Percentiles rank a stretch among this genome's conserved stretches.
Conservation (phyloP, 371 early-diverging fungal genomes). For the Rhizomucor pusillus region DNA sequence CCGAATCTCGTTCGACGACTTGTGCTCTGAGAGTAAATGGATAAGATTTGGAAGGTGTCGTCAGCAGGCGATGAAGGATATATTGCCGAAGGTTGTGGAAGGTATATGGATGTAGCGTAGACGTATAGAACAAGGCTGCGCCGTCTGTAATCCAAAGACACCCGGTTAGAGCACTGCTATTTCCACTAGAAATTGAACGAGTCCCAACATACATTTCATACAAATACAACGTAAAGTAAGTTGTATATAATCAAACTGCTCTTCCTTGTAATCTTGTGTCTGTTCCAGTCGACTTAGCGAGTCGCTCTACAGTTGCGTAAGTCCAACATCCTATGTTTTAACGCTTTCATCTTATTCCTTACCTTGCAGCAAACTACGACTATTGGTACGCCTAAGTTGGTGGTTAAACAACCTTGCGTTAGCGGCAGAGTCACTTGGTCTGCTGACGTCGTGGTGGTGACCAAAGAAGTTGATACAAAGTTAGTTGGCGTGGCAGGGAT, state of each 20-base stretch:
- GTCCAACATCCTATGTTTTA: not conserved
- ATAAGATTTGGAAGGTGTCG: constrained; percentile 41
- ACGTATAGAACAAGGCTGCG: constrained; percentile 88
- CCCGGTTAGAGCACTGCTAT: not conserved
- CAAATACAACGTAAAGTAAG: constrained; percentile 88
- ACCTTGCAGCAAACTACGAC: constrained; percentile 91
- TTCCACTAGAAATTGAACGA: not conserved
- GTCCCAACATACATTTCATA: constrained; percentile 76
- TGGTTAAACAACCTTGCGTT: constrained; percentile 76
- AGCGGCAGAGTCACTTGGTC: constrained; percentile 74
- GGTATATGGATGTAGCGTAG: constrained; percentile 75
- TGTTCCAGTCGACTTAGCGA: constrained; percentile 73
- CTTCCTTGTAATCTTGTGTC: constrained; percentile 85
- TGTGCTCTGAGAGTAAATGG: constrained; percentile 71
- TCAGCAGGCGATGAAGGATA: constrained; percentile 74
- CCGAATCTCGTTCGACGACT: constrained; percentile 84
- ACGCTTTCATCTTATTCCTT: constrained; percentile 1
- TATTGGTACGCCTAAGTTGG: constrained; percentile 87
- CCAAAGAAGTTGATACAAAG: constrained; percentile 27
- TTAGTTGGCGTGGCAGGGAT: constrained; percentile 19
- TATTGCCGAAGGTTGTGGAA: constrained; percentile 77
- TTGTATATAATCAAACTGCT: constrained; percentile 94
- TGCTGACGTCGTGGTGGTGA: constrained; percentile 45
- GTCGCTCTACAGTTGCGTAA: constrained; percentile 63
- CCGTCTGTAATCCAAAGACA: constrained; percentile 66